Conservation (phyloP, 306 rosid species). For the Oxytropis ochrocephala region DNA sequence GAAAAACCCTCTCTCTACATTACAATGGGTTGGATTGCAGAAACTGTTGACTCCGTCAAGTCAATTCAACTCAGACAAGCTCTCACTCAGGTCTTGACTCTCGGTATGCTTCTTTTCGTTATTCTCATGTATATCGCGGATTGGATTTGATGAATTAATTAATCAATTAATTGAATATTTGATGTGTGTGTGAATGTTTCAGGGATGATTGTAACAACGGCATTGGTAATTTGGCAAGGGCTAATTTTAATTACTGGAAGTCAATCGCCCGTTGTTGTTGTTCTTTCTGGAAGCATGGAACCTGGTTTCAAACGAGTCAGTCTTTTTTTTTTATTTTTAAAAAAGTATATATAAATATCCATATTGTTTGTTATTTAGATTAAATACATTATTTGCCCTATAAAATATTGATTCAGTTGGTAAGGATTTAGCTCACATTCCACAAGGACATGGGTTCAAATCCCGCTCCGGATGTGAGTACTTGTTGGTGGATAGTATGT, state of each 20-base stretch:
- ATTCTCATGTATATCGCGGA: not conserved
- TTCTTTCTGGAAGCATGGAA: slow-evolving; percentile 96
- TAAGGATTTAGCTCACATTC: too few species aligned
- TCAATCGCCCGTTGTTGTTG: slow-evolving; percentile 90
- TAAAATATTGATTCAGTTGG: too few species aligned
- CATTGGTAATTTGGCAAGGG: slow-evolving; percentile 80
- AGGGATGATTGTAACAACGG: slow-evolving; percentile 85
- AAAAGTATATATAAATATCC: too few species aligned
- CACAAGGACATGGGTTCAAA: too few species aligned
- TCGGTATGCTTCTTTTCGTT: slow-evolving; percentile 32
- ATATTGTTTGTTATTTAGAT: too few species aligned
- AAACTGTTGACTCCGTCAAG: slow-evolving; percentile 42
- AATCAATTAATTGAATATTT: not conserved
- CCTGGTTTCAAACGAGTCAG: slow-evolving; percentile 81
- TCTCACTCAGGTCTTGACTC: slow-evolving; percentile 43
- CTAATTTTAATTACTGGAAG: slow-evolving; percentile 74
- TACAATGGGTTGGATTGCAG: slow-evolving; percentile 55
- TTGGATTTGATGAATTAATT: not conserved
- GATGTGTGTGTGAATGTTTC: not conserved
- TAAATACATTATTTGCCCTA: too few species aligned
- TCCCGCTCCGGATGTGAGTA: too few species aligned
- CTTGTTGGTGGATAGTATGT: too few species aligned
- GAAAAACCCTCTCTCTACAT: not conserved
- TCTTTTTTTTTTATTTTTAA: not conserved
- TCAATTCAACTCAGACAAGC: slow-evolving; percentile 48